These are phyloP conservation scores for Coprinopsis strossmayeri DNA, from an alignment of 768 basidiomycete genomes.

Conservation along the genomic window DNA sequence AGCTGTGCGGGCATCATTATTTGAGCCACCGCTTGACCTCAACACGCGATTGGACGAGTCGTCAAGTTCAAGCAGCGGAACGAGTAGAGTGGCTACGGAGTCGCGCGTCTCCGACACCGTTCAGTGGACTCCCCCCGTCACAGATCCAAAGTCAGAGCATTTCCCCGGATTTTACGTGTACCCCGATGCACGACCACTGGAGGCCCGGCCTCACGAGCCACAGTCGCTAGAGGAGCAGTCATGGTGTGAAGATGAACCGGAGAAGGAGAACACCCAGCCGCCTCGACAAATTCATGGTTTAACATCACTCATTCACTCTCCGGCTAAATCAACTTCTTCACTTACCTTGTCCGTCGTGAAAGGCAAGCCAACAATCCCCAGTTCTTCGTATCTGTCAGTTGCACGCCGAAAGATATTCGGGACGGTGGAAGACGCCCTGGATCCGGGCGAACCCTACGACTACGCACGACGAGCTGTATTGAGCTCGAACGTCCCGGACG, in stretches of 20 bases:
- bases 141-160: constrained; percentile 51
- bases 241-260: constrained; percentile 2
- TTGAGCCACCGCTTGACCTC: constrained; percentile 13
- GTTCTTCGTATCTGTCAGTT: neutral
- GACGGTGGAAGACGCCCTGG: neutral
- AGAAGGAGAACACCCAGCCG: constrained; percentile 7
- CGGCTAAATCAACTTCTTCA: constrained; percentile 3
- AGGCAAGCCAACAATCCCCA: neutral
- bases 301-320: constrained; percentile 5
- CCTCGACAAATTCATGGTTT: constrained; percentile 5
- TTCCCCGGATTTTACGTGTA: constrained; percentile 63
- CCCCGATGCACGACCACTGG: constrained; percentile 36
- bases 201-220: constrained; percentile 5
- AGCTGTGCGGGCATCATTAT: neutral
- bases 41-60: constrained; percentile 11
- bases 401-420: neutral
- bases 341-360: constrained; percentile 2
- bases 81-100: too few relatives aligned
- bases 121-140: constrained; percentile 32
- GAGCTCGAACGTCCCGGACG: neutral
- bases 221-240: neutral
- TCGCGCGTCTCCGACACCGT: too few relatives aligned
- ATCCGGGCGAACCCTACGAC: neutral
- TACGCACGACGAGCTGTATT: neutral
- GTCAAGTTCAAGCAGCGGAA: constrained; percentile 13